Evolutionary conservation across 2,329 filamentous ascomycete species (phyloP).

Genomic region (Alternaria sp.): DNA sequence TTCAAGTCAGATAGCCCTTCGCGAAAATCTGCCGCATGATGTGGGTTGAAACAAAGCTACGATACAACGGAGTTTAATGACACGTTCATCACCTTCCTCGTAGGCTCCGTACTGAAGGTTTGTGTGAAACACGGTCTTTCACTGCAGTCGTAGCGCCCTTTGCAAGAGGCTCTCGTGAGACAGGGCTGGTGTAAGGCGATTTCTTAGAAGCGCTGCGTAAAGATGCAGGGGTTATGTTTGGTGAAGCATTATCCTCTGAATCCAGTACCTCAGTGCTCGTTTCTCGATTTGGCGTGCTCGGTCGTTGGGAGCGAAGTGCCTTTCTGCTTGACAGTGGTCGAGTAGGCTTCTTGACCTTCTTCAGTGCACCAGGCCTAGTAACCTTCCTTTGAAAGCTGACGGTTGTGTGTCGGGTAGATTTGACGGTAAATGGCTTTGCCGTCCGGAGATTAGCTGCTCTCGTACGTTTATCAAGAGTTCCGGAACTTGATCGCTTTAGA

Average conservation of each 20-base stretch:
- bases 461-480: conserved; percentile 17
- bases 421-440: conserved; percentile 18
- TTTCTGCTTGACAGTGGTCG: conserved; percentile 22
- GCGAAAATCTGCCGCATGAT: background rate
- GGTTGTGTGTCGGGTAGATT: conserved; percentile 28
- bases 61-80: background rate
- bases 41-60: background rate
- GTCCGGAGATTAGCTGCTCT: conserved; percentile 12
- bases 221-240: conserved; percentile 47
- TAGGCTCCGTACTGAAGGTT: conserved; percentile 6
- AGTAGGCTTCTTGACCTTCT: conserved; percentile 26
- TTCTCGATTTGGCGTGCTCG: conserved; percentile 25
- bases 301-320: conserved; percentile 19
- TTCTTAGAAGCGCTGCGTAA: conserved; percentile 41
- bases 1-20: background rate
- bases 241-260: conserved; percentile 32
- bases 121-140: background rate
- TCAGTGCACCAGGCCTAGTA: conserved; percentile 30
- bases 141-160: background rate
- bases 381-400: conserved; percentile 34
- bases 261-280: conserved; percentile 10
- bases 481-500: conserved; percentile 31
- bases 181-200: conserved; percentile 6
- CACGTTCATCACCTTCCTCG: conserved; percentile 12
- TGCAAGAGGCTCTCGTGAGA: background rate